Base-by-base conservation (phyloP, 805 yeast species). In the Candida krabiensis region DNA sequence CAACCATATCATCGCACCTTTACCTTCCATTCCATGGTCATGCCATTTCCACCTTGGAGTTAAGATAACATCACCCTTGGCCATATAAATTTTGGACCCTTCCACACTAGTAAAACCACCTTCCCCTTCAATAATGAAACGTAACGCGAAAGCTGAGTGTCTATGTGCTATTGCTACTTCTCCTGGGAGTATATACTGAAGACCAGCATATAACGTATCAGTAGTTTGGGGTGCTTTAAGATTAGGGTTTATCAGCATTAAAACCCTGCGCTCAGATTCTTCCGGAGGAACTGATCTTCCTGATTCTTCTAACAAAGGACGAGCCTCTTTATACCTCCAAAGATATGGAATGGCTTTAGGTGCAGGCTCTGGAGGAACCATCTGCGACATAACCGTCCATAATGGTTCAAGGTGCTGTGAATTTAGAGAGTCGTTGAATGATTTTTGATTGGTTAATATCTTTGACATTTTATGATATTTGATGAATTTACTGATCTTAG, bases 1-100 rank as follows among this genome's bases (percentile, higher is more conserved):
- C 8, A 31, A 22, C 34, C 34, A 31, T 12, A 31, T 31, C 34
- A 31, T 31, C 7, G 34, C 34, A 14, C 34, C 34, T 5, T 31
- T 14, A 6, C 34, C 34, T 15, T 31, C 34, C 34, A 31, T 31
- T 12, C 34, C 34, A 18, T 31, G 34, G 16, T 31, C 34, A 21
- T 31, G 34, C 34, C 34, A 31, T 31, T 18, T 11, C 34, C 34
- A 31, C 13, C 34, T 18, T 12, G 34, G 34, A 12, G 34, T 31
- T 18, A 31, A 18, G 34, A 31, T 31, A 12, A 31, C 34, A 19
- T 31, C 34, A 12, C 34, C 34, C 17, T 17, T 31, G 16, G 16
- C 17, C 34, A 31, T 31, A 15, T 31, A 31, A 6, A 31, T 31
- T 21, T 31, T 31, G n/a, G 34, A 31, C 9, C 34, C 34, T 19